Percentiles rank a stretch among this genome's conserved stretches.
Evolutionary conservation across 306 rosid species (phyloP).

Genomic region (Vigna hirtella): DNA sequence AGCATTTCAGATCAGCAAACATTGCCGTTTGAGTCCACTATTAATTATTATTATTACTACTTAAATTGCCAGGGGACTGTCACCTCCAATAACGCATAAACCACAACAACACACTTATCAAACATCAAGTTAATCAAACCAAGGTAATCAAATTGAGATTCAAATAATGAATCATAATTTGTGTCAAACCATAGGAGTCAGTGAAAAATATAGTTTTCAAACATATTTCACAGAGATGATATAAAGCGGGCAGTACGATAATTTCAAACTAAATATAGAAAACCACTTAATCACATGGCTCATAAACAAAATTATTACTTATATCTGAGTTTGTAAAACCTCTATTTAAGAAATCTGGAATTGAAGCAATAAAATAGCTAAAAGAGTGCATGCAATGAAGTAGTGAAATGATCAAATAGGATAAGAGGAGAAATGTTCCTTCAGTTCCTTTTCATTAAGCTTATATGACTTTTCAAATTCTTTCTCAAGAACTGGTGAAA

Average conservation of each 20-base stretch:
- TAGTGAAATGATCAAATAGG: too few relatives aligned
- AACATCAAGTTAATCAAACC: conserved; percentile 38
- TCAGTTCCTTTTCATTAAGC: neutral
- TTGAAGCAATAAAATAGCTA: too few relatives aligned
- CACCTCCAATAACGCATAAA: neutral
- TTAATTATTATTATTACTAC: neutral
- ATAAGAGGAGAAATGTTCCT: neutral
- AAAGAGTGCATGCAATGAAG: too few relatives aligned
- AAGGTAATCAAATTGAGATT: neutral
- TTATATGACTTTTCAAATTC: too few relatives aligned
- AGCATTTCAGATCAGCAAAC: neutral
- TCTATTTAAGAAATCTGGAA: neutral
- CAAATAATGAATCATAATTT: neutral
- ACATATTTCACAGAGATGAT: too few relatives aligned
- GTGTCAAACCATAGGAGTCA: neutral
- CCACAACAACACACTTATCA: conserved; percentile 10
- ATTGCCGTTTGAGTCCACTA: conserved; percentile 28
- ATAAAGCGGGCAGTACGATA: neutral
- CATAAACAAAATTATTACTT: neutral
- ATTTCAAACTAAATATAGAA: neutral
- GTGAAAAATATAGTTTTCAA: neutral
- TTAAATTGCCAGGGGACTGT: conserved; percentile 11
- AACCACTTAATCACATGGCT: neutral
- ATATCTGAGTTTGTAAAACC: neutral
- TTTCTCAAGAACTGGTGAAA: too few relatives aligned